phyloP scores from a whole-genome alignment of 2,329 filamentous ascomycete genomes.

The Arthroderma sp. region DNA sequence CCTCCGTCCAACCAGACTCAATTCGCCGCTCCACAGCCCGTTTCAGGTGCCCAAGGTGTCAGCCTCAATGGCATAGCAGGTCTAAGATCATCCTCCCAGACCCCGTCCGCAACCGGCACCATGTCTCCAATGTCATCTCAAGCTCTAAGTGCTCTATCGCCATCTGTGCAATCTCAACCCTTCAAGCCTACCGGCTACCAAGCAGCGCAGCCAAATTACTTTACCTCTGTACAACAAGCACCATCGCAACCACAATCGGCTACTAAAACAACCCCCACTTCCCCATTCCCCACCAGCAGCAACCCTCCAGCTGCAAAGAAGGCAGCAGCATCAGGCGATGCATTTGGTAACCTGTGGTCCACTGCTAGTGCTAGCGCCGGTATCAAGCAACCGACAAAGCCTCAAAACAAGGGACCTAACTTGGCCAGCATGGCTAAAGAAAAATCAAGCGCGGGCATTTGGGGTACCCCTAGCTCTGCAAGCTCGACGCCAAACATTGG shows the following conservation, averaged over 20 bases:
- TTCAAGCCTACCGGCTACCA: conserved; percentile 55
- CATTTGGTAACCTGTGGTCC: conserved; percentile 76
- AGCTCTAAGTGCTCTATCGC: conserved; percentile 31
- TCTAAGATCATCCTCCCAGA: conserved; percentile 69
- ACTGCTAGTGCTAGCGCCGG: conserved; percentile 54
- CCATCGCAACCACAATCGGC: conserved; percentile 22
- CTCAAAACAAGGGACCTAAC: conserved; percentile 54
- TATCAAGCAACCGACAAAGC: conserved; percentile 57
- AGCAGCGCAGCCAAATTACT: conserved; percentile 80
- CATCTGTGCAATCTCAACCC: conserved; percentile 29
- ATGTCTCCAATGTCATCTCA: conserved; percentile 50
- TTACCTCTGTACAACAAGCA: conserved; percentile 55
- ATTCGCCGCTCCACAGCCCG: conserved; percentile 69
- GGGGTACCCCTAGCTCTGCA: conserved; percentile 57
- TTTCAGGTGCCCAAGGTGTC: conserved; percentile 68
- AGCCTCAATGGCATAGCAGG: conserved; percentile 68
- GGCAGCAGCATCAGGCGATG: conserved; percentile 57
- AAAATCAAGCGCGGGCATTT: conserved; percentile 87
- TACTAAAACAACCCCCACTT: conserved; percentile 24
- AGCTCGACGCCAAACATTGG: conserved; percentile 31
- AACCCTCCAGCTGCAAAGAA: conserved; percentile 23
- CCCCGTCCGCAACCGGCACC: conserved; percentile 41
- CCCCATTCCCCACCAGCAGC: conserved; percentile 27
- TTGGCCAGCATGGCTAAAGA: conserved; percentile 95
- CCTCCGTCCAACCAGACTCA: conserved; percentile 44